A percentile compares a stretch with the other conserved stretches of the same genome.
Evolutionary conservation across 2,329 filamentous ascomycete genomes (phyloP).

Genomic region (Xylaria sp.): DNA sequence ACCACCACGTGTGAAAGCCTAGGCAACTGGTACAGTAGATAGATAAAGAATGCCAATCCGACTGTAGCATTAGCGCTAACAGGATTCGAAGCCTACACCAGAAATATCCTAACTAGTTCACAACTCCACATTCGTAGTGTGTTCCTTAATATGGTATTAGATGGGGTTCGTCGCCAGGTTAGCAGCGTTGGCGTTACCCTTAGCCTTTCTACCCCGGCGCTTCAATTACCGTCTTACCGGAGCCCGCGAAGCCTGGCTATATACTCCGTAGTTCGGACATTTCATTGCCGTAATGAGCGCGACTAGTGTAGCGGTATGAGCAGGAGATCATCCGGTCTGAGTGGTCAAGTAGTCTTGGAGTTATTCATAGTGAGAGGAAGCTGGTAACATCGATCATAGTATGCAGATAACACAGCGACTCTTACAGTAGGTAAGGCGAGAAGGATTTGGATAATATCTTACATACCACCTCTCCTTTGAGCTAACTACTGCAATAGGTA

Average conservation of each 20-base stretch:
- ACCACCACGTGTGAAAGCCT: constrained; percentile 36
- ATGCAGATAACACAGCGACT: constrained; percentile 7
- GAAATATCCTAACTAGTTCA: not conserved
- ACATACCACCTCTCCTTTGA: not conserved
- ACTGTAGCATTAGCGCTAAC: constrained; percentile 8
- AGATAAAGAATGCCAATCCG: not conserved
- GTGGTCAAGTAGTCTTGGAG: not conserved
- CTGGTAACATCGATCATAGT: not conserved
- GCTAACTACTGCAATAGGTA: not conserved
- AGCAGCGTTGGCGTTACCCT: not conserved
- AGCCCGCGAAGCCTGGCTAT: constrained; percentile 1
- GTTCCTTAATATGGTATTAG: constrained; percentile 18
- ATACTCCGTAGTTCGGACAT: constrained; percentile 7
- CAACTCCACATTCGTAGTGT: constrained; percentile 9
- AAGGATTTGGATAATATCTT: not conserved
- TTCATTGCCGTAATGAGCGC: constrained; percentile 19
- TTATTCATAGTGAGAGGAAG: not conserved
- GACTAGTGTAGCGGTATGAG: constrained; percentile 9
- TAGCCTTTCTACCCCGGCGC: constrained; percentile 6
- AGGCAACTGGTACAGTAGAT: constrained; percentile 19
- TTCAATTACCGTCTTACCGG: constrained; percentile 7
- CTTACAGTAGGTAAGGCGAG: not conserved
- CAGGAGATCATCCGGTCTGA: constrained; percentile 6
- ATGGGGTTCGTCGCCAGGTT: constrained; percentile 15
- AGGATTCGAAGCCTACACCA: not conserved